These are phyloP conservation scores for Tolypocladium album DNA, from an alignment of 2,329 filamentous ascomycete genomes.

Conservation along the genomic window DNA sequence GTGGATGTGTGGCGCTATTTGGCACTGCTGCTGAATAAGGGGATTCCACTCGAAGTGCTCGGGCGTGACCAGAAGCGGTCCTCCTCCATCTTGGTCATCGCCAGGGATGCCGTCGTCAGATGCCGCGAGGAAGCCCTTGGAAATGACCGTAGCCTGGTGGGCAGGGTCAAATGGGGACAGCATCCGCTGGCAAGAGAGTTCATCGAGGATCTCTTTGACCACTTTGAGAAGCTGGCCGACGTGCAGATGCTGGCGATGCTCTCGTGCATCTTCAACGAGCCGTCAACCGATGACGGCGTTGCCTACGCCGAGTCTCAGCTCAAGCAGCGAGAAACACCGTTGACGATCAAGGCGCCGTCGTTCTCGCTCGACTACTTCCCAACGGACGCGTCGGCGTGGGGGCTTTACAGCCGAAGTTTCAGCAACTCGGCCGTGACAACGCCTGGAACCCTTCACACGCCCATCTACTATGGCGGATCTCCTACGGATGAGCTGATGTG, in stretches of 20 bases:
- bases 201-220: conserved; percentile 49
- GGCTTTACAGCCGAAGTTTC: conserved; percentile 38
- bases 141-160: conserved; percentile 29
- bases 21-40: conserved; percentile 64
- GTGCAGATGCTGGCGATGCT: conserved; percentile 64
- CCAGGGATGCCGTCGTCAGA: conserved; percentile 45
- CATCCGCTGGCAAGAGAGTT: conserved; percentile 54
- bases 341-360: conserved; percentile 54
- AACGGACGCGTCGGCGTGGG: conserved; percentile 44
- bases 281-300: conserved; percentile 41
- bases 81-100: conserved; percentile 59
- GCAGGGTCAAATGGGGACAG: conserved; percentile 57
- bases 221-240: conserved; percentile 53
- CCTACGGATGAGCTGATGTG: conserved; percentile 45
- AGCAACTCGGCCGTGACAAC: conserved; percentile 45
- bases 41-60: conserved; percentile 60
- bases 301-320: conserved; percentile 47
- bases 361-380: conserved; percentile 60
- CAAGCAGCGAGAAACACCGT: conserved; percentile 48
- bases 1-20: conserved; percentile 78
- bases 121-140: conserved; percentile 9
- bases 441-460: conserved; percentile 45
- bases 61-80: conserved; percentile 42
- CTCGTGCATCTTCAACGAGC: conserved; percentile 57
- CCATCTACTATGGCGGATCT: conserved; percentile 42